These are phyloP conservation scores for Alternaria hordeiaustralica DNA, from an alignment of 2,329 filamentous ascomycete species.

Conservation along the genomic window DNA sequence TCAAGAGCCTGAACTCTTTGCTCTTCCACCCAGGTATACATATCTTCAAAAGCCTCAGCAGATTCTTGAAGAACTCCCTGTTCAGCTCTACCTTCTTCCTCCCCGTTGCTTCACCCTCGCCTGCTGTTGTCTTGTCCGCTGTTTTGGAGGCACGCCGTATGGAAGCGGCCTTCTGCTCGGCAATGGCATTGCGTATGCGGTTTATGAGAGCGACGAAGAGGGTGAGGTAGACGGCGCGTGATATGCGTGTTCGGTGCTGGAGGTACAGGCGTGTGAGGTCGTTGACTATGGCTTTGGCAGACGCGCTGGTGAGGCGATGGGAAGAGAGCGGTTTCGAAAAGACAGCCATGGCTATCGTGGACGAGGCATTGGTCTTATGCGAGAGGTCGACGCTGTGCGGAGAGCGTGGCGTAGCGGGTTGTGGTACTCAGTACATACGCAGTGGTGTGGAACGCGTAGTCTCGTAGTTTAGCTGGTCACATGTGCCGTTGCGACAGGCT, in stretches of 20 bases:
- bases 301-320: conserved; percentile 38
- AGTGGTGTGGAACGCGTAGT: not conserved
- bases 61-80: conserved; percentile 79
- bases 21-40: conserved; percentile 90
- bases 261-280: conserved; percentile 49
- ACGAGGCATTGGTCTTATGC: conserved; percentile 22
- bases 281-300: conserved; percentile 46
- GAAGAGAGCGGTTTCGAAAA: conserved; percentile 49
- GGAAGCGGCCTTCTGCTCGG: conserved; percentile 88
- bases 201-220: conserved; percentile 61
- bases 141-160: conserved; percentile 59
- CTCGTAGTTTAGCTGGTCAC: too few species aligned
- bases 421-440: not conserved
- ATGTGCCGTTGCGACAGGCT: not conserved
- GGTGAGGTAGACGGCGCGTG: conserved; percentile 50
- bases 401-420: conserved; percentile 3
- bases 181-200: conserved; percentile 88
- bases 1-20: conserved; percentile 82
- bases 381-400: not conserved
- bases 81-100: conserved; percentile 91
- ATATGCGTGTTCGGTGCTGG: conserved; percentile 49
- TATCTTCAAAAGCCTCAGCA: conserved; percentile 80
- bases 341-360: conserved; percentile 47
- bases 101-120: conserved; percentile 47
- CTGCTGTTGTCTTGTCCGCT: conserved; percentile 47